Base-by-base conservation (phyloP, 768 basidiomycete genomes). In the Leccinum imitatum region DNA sequence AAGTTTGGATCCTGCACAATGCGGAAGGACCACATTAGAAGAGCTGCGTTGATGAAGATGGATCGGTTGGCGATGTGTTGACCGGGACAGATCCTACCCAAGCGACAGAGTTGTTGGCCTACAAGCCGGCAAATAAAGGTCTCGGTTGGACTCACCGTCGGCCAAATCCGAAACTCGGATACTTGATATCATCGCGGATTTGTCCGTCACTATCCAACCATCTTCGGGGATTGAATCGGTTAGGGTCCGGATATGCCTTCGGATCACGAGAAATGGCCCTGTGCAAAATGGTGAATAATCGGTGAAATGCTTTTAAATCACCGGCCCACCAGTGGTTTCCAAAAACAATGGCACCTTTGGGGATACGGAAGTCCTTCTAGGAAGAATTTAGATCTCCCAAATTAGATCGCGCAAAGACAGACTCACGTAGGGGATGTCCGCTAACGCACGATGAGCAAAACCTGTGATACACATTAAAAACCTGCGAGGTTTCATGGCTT, bases 21-120 rank as follows among this genome's bases (percentile, higher is more conserved):
- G 2, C 71, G 77, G 77, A 90, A 89, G 0, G 87, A 83, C 86
- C 87, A 89, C 35, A 87, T 70, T 2, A 86, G 73, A 14, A 87
- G 77, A 0, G 85, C 85, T 0, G 84, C 80, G 59, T 86, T 89
- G 62, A 90, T 76, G 65, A 86, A 87, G 3, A 90, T 71, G 7
- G 87, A 89, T 5, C 86, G 81, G 71, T 74, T 70, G 19, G 71
- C 87, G 33, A 90, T 81, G 67, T 87, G 80, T 64, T 83, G 82
- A 0, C 87, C 87, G 0, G 86, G 87, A 60, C 87, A 90, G 6
- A 87, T 77, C n/a, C 87, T 83, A 17, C 6, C n/a, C 11, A 21
- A 56, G 27, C 13, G 14, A 35, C 31, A 50, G 41, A 44, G 1
- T 15, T 39, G 15, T 61, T 15, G 48, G 62, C 30, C 11, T 3